These are phyloP conservation scores for Eimeria zaria DNA, from an alignment of 169 alveolate genomes.

Conservation along the genomic window DNA sequence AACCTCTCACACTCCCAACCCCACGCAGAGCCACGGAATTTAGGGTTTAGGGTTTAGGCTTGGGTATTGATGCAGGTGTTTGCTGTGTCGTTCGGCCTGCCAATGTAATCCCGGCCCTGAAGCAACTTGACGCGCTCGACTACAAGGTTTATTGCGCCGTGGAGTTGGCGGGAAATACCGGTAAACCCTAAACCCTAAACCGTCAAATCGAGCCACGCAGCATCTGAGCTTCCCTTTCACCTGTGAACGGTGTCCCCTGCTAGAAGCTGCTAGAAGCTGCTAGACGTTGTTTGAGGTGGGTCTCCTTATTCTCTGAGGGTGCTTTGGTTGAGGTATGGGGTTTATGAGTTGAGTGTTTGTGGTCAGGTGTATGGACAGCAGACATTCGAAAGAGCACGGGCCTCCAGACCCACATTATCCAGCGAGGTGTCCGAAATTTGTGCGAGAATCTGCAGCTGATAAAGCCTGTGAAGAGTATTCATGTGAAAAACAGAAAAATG, in stretches of 20 bases:
- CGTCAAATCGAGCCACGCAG: neutral
- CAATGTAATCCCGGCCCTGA: constrained; percentile 90
- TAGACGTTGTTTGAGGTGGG: no score
- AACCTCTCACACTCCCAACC: neutral
- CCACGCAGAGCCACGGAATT: neutral
- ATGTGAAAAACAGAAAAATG: constrained; percentile 95
- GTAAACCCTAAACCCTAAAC: constrained; percentile 41
- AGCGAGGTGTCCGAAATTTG: constrained; percentile 92
- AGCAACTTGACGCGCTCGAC: constrained; percentile 92
- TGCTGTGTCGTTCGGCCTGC: constrained; percentile 90
- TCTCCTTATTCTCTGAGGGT: no score
- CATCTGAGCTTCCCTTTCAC: neutral
- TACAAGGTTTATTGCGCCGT: constrained; percentile 94
- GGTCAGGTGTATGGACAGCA: constrained; percentile 96
- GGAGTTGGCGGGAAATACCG: constrained; percentile 94
- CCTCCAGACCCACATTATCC: constrained; percentile 94
- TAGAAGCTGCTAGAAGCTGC: no score
- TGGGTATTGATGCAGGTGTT: constrained; percentile 58
- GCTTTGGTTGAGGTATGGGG: constrained; percentile 1
- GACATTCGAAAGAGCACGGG: constrained; percentile 95
- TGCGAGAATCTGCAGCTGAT: constrained; percentile 93
- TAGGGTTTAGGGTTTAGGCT: constrained; percentile 11
- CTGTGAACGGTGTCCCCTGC: neutral
- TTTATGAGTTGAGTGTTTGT: constrained; percentile 6
- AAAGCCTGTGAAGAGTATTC: constrained; percentile 94